Base-by-base conservation (phyloP, 345 rosid species). In the Reutealis trisperma region DNA sequence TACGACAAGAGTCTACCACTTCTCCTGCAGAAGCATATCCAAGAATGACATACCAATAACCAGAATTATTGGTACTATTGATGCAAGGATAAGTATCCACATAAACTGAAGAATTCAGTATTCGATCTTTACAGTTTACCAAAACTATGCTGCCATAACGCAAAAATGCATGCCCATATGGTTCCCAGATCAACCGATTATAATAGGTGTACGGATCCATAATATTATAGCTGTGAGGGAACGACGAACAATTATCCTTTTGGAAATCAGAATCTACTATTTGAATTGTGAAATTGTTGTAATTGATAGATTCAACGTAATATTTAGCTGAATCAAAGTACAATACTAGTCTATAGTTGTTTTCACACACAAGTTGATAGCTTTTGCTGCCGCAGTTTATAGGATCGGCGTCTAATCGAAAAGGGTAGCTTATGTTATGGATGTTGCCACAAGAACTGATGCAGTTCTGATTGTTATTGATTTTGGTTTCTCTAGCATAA, bases 361-460 rank as follows among this genome's bases (percentile, higher is more conserved):
- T 34, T 49, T 75, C 78, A 30, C 85, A 83, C 1, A 10, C 8
- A 19, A 83, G 59, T 37, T 70, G 65, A n/a, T 42, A 59, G 0
- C 12, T 19, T 18, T n/a, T 19, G 32, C 45, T 8, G 14, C 73
- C 78, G 57, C 81, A 76, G 27, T 12, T 70, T 14, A 11, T 22
- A 6, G 67, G 81, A 15, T 82, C 76, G 16, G 51, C 11, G 51
- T 24, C 30, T 18, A 82, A 63, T 30, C 80, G 74, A 24, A 82
- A 78, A 45, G 82, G 80, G 74, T 63, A 67, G 54, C 59, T 71
- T 18, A 82, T 78, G 74, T 74, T 75, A 8, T 32, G 74, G 16
- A 82, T 41, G 32, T 60, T 61, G 27, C 85, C 82, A n/a, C 82
- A 82, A 25, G 80, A 82, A 51, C 79, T 61, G 59, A 25, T 32